Base-by-base conservation (phyloP, 306 rosid genomes). In the Castanospermum australe region DNA sequence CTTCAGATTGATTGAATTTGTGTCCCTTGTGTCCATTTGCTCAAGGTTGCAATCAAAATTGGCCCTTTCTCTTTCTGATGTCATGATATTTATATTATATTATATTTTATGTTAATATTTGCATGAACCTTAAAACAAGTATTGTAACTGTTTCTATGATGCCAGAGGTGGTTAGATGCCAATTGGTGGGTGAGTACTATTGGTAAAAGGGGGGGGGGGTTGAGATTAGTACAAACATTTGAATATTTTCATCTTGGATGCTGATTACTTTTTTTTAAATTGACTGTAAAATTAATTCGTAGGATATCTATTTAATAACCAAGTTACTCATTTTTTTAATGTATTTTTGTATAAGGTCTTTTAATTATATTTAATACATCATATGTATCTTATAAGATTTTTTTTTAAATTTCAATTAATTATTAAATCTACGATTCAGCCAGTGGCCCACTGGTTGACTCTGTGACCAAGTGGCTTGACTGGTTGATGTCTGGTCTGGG, bases 21-120 rank as follows among this genome's bases (percentile, higher is more conserved):
- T 42, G 60, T 60, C 30, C 24, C 51, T 59, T 15, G 35, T 7
- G 54, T 63, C 47, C 60, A 50, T 72, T 66, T 55, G 42, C 80
- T 35, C 30, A 24, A 18, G 35, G 51, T 76, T 73, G 15, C 67
- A 42, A 67, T 45, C 74, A 35, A 13, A 62, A 11, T 68, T 36
- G 79, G 52, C 6, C 47, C 22, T 67, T 71, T 28, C 36, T 52
- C 64, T 47, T 62, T 85, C 54, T 82, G 64, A 38, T 55, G 50
- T 68, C 76, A 18, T 47, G 67, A 20, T 75, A 63, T 38, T 62
- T 62, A 41, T 60, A 75, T 24, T 67, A 56, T 67, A 81, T 78
- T 28, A 45, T 59, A 33, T 66, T 77, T 39, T 60, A 59, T 44
- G 60, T 22, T 50, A 17, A 38, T 42, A 21, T 22, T 66, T 66